Evolutionary conservation across 2,329 filamentous ascomycete genomes (phyloP).

Genomic region (Colletotrichum sp.): DNA sequence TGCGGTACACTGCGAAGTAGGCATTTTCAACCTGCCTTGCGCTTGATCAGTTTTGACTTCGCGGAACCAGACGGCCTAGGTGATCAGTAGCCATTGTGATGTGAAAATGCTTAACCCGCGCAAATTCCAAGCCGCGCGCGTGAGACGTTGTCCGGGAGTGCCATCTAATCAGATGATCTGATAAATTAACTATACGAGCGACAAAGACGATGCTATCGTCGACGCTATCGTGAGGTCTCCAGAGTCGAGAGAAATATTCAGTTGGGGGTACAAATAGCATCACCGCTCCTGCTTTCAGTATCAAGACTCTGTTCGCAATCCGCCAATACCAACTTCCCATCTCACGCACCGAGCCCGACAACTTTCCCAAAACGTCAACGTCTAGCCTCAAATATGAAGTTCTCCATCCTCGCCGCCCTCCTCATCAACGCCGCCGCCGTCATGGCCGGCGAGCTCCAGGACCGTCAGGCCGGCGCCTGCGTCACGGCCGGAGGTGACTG

Average conservation of each 20-base stretch:
- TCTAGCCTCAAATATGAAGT: not conserved
- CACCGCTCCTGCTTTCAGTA: not conserved
- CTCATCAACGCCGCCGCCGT: not conserved
- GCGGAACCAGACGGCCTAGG: no score
- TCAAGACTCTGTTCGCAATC: not conserved
- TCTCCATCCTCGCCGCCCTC: not conserved
- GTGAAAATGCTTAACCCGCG: not conserved
- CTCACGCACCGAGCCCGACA: no score
- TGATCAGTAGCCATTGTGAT: fast-evolving
- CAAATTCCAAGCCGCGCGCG: not conserved
- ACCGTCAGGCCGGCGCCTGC: not conserved
- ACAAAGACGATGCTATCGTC: fast-evolving
- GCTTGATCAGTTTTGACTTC: no score
- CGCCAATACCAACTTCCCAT: no score
- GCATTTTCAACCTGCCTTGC: no score
- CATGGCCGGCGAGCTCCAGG: not conserved
- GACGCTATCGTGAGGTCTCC: not conserved
- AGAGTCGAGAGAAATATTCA: no score
- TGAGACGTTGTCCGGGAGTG: fast-evolving
- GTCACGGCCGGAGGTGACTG: not conserved
- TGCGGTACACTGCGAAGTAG: no score
- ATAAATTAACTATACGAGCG: not conserved
- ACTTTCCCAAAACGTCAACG: fast-evolving
- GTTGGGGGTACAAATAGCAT: not conserved
- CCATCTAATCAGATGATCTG: not conserved